Base-by-base conservation (phyloP, 805 yeast genomes). In the Lachancea meyersii region DNA sequence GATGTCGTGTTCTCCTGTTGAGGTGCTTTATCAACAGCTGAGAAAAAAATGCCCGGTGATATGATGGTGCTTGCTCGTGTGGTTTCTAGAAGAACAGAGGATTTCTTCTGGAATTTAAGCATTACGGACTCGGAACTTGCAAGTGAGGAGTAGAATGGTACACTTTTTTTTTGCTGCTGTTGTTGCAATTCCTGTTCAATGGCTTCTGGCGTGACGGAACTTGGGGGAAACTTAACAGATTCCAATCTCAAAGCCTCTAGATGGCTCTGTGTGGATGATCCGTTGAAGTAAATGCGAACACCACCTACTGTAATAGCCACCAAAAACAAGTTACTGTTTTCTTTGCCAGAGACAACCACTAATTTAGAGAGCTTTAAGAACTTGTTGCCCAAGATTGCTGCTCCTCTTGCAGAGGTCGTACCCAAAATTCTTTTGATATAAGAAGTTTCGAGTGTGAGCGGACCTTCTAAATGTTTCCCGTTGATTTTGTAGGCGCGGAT, bases 21-120 rank as follows among this genome's bases (percentile, higher is more conserved):
- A n/a, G 54, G 46, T 20, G 43, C 39, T 38, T 62, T 67, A 1
- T 54, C 67, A 40, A 76, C 73, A 10, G 82, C 84, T 31, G 86
- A 82, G 47, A 89, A 71, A 54, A 80, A 89, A 3, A 87, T 80
- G n/a, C 95, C 95, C 0, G 96, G 96, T 17, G 94, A 79, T 23
- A 86, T 69, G 10, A 89, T 69, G 24, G 76, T 72, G 20, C 84
- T 72, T 9, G 78, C 68, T 31, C 74, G 68, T 21, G 83, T 72
- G 35, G 82, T 75, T 46, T 73, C 75, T 44, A 81, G 67, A 37
- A 87, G 58, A 2, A 71, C 62, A 5, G 79, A 70, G 0, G 75
- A 69, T 50, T 75, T 78, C 49, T 77, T 79, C 58, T 84, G 70
- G 17, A 78, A 73, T 45, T 69, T 74, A 26, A 76, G 55, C 30